Conservation (phyloP, 805 yeast genomes). For the Lipomyces anomalus region DNA sequence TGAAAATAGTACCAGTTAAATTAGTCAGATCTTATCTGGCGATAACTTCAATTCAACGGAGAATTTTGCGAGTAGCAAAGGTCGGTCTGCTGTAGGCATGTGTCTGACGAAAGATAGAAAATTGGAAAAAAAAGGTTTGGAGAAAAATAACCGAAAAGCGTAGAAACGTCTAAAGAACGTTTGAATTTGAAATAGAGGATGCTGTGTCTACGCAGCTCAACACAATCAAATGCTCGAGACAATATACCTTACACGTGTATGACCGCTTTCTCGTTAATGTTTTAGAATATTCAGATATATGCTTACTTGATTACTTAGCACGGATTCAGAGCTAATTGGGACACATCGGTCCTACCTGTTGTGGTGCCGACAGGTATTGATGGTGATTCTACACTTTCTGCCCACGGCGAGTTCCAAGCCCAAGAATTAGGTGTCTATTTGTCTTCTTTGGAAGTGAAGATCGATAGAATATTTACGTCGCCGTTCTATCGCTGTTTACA, state of each 20-base stretch:
- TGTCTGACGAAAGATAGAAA: too few relatives aligned
- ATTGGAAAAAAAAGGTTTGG: too few relatives aligned
- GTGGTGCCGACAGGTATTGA: constrained; percentile 79
- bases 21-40: too few relatives aligned
- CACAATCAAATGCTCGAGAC: neutral
- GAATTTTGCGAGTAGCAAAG: too few relatives aligned
- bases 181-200: too few relatives aligned
- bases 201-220: too few relatives aligned
- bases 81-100: too few relatives aligned
- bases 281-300: neutral
- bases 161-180: too few relatives aligned
- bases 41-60: too few relatives aligned
- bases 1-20: too few relatives aligned
- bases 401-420: constrained; percentile 85
- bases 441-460: constrained; percentile 47
- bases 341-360: constrained; percentile 59
- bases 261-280: neutral
- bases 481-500: constrained; percentile 90
- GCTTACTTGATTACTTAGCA: too few relatives aligned
- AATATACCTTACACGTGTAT: neutral
- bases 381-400: constrained; percentile 82
- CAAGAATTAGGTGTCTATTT: constrained; percentile 64
- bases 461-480: constrained; percentile 66
- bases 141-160: too few relatives aligned
- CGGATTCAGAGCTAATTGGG: constrained; percentile 88